Percentiles rank a stretch among this genome's conserved stretches.
Conservation (phyloP, 2,329 filamentous ascomycete genomes). For the Ceratocystis variospora region DNA sequence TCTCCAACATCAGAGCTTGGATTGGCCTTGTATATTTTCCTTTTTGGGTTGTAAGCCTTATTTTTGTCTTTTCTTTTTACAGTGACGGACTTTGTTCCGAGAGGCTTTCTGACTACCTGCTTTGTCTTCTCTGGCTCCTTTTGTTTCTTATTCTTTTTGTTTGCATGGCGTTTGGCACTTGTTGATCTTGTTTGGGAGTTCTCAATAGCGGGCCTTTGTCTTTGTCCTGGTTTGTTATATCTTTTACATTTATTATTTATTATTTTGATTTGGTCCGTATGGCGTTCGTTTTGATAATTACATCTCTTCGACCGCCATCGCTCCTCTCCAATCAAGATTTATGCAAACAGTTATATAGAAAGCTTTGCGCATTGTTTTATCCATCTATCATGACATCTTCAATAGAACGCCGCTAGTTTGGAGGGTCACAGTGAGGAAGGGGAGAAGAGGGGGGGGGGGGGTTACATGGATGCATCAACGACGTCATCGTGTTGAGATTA, state of each 20-base stretch:
- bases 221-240: background rate
- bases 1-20: background rate
- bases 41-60: background rate
- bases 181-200: background rate
- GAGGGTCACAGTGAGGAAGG: background rate
- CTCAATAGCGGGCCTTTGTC: background rate
- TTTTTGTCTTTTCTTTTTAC: background rate
- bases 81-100: background rate
- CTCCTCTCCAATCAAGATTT: too few relatives aligned
- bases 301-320: too few relatives aligned
- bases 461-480: background rate
- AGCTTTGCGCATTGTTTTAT: background rate
- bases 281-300: background rate
- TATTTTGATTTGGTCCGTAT: background rate
- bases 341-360: background rate
- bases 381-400: too few relatives aligned
- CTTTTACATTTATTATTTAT: background rate
- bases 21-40: background rate
- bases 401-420: background rate
- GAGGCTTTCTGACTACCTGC: background rate
- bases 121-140: background rate
- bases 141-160: background rate
- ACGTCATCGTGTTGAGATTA: conserved; percentile 4
- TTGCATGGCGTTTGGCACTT: background rate
- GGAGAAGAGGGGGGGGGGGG: background rate